phyloP scores from a whole-genome alignment of 179 eudicot species.

The Silene noctiflora region DNA sequence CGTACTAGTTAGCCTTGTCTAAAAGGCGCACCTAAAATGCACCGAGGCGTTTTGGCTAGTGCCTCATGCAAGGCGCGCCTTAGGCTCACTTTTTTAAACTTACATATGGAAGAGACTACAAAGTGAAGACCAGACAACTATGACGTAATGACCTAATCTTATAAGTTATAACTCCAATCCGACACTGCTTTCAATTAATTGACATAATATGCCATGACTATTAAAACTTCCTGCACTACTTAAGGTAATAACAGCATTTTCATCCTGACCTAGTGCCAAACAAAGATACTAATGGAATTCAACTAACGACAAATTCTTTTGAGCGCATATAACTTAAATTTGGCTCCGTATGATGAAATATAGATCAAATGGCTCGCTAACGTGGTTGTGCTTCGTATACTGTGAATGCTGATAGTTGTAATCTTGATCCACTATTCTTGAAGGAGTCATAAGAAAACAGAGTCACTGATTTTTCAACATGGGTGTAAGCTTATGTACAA shows the following conservation, averaged over 20 bases:
- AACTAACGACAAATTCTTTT: too few species aligned
- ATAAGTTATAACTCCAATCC: background rate
- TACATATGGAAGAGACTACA: slow-evolving; percentile 4
- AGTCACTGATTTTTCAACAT: too few species aligned
- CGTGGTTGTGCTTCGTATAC: background rate
- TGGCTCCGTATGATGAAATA: background rate
- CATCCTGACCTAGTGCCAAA: background rate
- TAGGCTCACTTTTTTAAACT: too few species aligned
- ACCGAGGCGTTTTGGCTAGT: too few species aligned
- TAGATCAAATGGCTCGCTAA: background rate
- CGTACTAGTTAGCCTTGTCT: too few species aligned
- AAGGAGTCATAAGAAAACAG: too few species aligned
- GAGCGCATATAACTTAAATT: background rate
- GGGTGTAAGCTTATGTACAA: too few species aligned
- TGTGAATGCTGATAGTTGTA: background rate
- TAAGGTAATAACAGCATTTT: background rate
- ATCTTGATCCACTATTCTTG: too few species aligned
- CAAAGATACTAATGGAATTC: too few species aligned
- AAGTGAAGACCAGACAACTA: slow-evolving; percentile 1
- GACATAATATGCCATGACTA: background rate
- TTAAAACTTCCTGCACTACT: background rate
- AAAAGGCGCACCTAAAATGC: too few species aligned
- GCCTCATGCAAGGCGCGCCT: too few species aligned
- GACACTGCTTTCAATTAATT: background rate
- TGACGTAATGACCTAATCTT: background rate